Evolutionary conservation across 179 eudicot genomes (phyloP), one percentile per base, ranked within the genome.

Genomic region (Drosera spatulata): DNA sequence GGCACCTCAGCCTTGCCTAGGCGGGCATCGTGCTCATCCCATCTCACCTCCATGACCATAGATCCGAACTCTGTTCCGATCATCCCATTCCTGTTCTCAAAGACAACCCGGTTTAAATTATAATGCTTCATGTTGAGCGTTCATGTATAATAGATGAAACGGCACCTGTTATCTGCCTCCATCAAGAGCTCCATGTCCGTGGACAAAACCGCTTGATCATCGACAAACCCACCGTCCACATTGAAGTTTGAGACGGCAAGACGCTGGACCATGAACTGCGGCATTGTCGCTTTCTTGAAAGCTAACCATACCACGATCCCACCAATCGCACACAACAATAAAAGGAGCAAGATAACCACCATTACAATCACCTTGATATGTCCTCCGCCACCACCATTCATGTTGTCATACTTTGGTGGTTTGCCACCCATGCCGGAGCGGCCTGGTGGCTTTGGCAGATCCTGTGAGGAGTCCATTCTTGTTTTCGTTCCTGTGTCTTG

Each of bases 171-270:
- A 41, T 51, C 52, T 3, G 39, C 39, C 41, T 47, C 53, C 48
- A 64, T 9, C 54, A 3, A 49, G 61, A 64, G 47, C 11, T 64
- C 61, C 37, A 64, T 22, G 55, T 64, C 68, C 41, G 68, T 49
- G 48, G 68, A 56, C 49, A 64, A 3, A 37, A 64, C 61, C 10
- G 49, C 48, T 42, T 55, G 4, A 4, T 59, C 40, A 10, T 44
- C 61, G 2, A 11, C 12, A 7, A 46, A 59, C 10, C 15, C 42
- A 6, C 15, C 14, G 61, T 59, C 50, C 13, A 59, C 50, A 39
- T 46, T 15, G 39, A 59, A 59, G 13, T 59, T 59, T 2, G 61
- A n/a, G 13, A 59, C 7, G 39, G 50, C 61, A 6, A 59, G 39
- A 37, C 51, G 39, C 14, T 59, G 43, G 15, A 59, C 61, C 50